Conservation (phyloP, 2,329 filamentous ascomycete species). For the Calonectria hawksworthii region DNA sequence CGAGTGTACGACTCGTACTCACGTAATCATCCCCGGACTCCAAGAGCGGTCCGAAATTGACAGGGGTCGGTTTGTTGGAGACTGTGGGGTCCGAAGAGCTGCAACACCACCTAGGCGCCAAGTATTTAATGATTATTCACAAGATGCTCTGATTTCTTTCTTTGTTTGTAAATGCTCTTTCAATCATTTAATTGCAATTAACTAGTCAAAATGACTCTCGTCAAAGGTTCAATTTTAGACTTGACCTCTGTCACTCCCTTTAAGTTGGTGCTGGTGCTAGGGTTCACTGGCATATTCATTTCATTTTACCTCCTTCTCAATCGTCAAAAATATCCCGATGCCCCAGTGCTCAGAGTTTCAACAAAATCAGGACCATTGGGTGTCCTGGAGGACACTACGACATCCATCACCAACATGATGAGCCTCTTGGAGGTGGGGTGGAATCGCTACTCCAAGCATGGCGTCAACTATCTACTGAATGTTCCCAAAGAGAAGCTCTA, state of each 20-base stretch:
- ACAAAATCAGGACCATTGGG: not conserved
- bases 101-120: too few relatives aligned
- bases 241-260: not conserved
- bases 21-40: not conserved
- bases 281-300: not conserved
- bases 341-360: not conserved
- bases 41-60: not conserved
- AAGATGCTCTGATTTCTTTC: too few relatives aligned
- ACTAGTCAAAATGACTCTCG: not conserved
- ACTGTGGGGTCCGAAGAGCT: not conserved
- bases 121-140: not conserved
- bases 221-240: not conserved
- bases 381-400: not conserved
- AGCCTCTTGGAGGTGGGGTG: slow-evolving; percentile 9
- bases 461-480: slow-evolving; percentile 15
- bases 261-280: not conserved
- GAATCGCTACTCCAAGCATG: slow-evolving; percentile 14
- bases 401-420: not conserved
- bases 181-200: too few relatives aligned
- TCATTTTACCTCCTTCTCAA: not conserved
- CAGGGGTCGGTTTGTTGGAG: not conserved
- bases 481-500: slow-evolving; percentile 20
- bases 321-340: slow-evolving; percentile 1
- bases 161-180: too few relatives aligned
- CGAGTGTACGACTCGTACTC: not conserved